phyloP scores from a whole-genome alignment of 2,329 filamentous ascomycete genomes.

The Neoascochyta sp. region DNA sequence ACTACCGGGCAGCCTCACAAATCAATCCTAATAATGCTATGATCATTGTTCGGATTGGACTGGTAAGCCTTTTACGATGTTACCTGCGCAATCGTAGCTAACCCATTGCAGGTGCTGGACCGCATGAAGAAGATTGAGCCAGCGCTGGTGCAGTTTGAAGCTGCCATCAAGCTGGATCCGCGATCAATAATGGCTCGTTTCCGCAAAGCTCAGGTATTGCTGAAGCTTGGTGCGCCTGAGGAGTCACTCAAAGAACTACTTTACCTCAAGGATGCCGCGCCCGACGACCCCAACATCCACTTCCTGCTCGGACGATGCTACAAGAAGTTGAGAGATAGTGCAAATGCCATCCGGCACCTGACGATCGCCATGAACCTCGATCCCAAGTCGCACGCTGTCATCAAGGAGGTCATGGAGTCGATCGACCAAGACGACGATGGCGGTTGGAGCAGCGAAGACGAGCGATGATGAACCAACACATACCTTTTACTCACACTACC shows the following conservation, averaged over 20 bases:
- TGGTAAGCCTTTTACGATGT: constrained; percentile 50
- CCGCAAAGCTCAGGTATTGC: constrained; percentile 84
- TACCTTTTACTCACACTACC: no score
- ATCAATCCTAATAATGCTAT: constrained; percentile 96
- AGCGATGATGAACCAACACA: constrained; percentile 22
- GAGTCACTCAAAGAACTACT: constrained; percentile 78
- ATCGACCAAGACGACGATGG: constrained; percentile 69
- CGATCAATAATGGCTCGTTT: constrained; percentile 79
- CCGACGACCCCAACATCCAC: constrained; percentile 93
- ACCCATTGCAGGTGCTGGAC: constrained; percentile 56
- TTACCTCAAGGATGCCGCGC: constrained; percentile 84
- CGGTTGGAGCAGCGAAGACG: constrained; percentile 34
- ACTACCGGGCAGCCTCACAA: constrained; percentile 80
- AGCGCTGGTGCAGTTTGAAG: constrained; percentile 76
- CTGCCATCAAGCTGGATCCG: constrained; percentile 78
- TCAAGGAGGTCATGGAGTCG: constrained; percentile 94
- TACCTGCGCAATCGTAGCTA: not conserved
- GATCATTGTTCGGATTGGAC: constrained; percentile 86
- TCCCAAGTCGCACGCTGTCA: constrained; percentile 90
- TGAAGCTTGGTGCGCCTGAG: constrained; percentile 67
- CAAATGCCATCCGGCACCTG: constrained; percentile 84
- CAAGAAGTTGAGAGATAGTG: constrained; percentile 57
- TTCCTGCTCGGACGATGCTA: constrained; percentile 81
- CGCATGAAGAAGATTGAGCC: constrained; percentile 77
- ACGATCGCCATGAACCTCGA: constrained; percentile 94